Conservation (phyloP, 495 filamentous ascomycete species). For the Podospora conica region DNA sequence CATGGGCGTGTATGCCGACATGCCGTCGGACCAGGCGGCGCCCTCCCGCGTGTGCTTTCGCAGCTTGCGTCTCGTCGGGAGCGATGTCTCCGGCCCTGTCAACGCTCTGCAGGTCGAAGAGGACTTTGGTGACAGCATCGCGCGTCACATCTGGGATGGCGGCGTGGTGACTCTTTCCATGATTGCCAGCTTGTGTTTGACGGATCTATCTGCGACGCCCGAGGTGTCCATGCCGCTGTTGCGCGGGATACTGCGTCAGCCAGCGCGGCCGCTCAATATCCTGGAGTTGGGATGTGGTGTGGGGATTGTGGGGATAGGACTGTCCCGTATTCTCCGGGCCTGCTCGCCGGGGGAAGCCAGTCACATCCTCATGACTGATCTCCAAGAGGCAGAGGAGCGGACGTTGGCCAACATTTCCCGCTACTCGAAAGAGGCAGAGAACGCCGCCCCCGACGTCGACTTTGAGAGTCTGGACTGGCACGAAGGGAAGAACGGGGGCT, state of each 20-base stretch:
- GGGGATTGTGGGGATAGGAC: conserved; percentile 71
- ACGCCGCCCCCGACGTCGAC: conserved; percentile 10
- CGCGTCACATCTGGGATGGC: conserved; percentile 84
- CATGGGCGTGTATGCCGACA: conserved; percentile 34
- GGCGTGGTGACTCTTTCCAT: conserved; percentile 35
- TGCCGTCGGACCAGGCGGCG: conserved; percentile 10
- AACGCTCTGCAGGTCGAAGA: conserved; percentile 57
- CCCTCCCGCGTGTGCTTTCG: conserved; percentile 29
- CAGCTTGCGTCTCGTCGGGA: conserved; percentile 25
- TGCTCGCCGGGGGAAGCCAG: conserved; percentile 15
- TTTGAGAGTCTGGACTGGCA: conserved; percentile 75
- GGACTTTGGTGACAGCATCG: conserved; percentile 92
- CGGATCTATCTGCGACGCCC: background rate
- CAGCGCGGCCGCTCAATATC: conserved; percentile 38
- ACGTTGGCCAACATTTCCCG: conserved; percentile 37
- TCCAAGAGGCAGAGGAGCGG: conserved; percentile 63
- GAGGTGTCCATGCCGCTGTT: conserved; percentile 9
- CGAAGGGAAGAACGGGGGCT: conserved; percentile 30
- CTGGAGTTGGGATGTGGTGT: conserved; percentile 82
- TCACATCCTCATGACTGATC: conserved; percentile 68
- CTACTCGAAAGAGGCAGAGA: conserved; percentile 16
- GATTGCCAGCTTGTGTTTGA: conserved; percentile 30
- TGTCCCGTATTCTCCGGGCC: conserved; percentile 53
- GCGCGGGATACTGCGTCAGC: conserved; percentile 14
- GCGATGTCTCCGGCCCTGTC: conserved; percentile 20